phyloP scores from a whole-genome alignment of 1,139 yeast genomes.

The Meyerozyma sp. region DNA sequence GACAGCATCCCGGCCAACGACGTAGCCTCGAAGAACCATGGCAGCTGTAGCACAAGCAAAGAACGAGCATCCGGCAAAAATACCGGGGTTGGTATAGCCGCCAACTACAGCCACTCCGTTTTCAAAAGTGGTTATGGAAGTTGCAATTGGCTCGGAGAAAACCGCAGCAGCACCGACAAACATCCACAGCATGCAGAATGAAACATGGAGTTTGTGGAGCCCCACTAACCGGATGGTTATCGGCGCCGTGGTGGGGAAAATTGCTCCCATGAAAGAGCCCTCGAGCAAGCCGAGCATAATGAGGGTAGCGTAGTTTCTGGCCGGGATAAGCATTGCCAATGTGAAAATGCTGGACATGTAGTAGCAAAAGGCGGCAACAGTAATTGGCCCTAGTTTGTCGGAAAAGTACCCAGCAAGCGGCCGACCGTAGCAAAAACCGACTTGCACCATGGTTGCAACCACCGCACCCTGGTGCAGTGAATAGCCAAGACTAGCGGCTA shows the following conservation, averaged over 20 bases:
- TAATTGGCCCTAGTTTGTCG: conserved; percentile 35
- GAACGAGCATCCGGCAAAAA: conserved; percentile 6
- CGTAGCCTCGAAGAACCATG: conserved; percentile 5
- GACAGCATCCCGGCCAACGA: conserved; percentile 3
- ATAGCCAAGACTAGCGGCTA: conserved; percentile 42
- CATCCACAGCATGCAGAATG: conserved; percentile 6
- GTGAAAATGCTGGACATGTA: conserved; percentile 19
- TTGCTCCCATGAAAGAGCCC: conserved; percentile 24
- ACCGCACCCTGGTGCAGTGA: conserved; percentile 33
- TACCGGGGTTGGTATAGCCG: conserved; percentile 3
- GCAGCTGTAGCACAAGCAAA: conserved; percentile 2
- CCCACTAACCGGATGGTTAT: conserved; percentile 5
- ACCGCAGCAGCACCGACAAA: conserved; percentile 5
- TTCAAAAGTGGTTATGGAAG: neutral
- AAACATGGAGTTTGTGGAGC: conserved; percentile 4
- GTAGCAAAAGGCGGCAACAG: conserved; percentile 25
- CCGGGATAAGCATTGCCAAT: conserved; percentile 35
- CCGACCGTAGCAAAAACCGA: conserved; percentile 37
- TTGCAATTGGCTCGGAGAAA: conserved; percentile 5
- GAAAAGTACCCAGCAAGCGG: conserved; percentile 36
- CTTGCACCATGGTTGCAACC: conserved; percentile 41
- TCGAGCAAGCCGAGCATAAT: conserved; percentile 20
- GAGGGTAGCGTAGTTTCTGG: conserved; percentile 25
- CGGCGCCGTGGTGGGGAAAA: conserved; percentile 6
- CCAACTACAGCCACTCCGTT: neutral